Percentiles rank a stretch among this genome's conserved stretches.
Conservation (phyloP, 2,329 filamentous ascomycete species). For the Cladosporium halotolerans region DNA sequence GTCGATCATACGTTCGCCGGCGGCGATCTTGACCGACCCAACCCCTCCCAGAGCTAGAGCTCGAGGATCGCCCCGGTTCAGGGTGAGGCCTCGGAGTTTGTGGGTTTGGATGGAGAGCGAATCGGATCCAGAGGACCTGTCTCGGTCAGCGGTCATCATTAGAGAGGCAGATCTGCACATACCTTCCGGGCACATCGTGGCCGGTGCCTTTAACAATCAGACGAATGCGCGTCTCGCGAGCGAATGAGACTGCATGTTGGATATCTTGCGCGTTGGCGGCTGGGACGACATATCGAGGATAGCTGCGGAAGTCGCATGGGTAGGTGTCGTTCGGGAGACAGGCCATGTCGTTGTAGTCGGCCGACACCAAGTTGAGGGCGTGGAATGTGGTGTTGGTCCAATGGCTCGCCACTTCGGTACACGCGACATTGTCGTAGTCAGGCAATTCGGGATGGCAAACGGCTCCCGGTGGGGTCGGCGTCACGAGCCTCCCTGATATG, state of each 20-base stretch:
- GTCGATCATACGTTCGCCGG: slow-evolving; percentile 48
- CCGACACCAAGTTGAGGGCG: slow-evolving; percentile 1
- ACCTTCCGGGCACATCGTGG: slow-evolving; percentile 18
- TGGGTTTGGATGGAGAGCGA: slow-evolving; percentile 10
- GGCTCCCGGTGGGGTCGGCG: slow-evolving; percentile 14
- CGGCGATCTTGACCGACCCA: slow-evolving; percentile 42
- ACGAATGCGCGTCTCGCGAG: slow-evolving; percentile 9
- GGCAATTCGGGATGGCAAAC: slow-evolving; percentile 2
- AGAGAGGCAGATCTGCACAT: neutral
- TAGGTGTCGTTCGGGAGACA: slow-evolving; percentile 10
- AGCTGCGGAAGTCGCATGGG: slow-evolving; percentile 8
- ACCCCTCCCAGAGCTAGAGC: slow-evolving; percentile 5
- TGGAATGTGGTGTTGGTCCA: slow-evolving; percentile 13
- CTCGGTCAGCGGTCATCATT: neutral
- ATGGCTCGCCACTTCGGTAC: neutral
- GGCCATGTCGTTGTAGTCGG: slow-evolving; percentile 14
- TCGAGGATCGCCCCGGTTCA: slow-evolving; percentile 9
- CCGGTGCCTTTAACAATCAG: slow-evolving; percentile 16
- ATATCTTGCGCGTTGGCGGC: slow-evolving; percentile 6
- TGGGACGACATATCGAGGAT: slow-evolving; percentile 12
- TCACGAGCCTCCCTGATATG: slow-evolving; percentile 46
- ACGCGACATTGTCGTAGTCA: slow-evolving; percentile 10
- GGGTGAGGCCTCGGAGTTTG: neutral
- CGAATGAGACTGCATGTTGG: slow-evolving; percentile 12
- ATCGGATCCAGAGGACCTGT: slow-evolving; percentile 7